Conservation (phyloP, 176 grass and related monocot species). For the Triticum turgidum region DNA sequence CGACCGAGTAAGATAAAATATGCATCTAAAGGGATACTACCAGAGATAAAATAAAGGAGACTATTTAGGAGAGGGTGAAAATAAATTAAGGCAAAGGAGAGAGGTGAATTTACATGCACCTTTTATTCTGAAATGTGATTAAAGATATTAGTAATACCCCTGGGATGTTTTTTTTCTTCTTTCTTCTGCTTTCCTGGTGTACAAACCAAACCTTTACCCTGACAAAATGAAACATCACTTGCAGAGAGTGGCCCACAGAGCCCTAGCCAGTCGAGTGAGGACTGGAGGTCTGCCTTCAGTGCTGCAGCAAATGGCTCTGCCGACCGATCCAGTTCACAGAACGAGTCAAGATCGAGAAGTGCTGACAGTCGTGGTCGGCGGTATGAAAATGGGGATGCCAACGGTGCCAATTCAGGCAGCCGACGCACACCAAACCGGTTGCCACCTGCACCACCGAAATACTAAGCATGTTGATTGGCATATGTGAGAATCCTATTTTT, state of each 20-base stretch:
- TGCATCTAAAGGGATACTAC: background rate
- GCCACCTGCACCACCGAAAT: constrained; percentile 74
- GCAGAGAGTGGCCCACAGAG: constrained; percentile 66
- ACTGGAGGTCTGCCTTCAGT: constrained; percentile 92
- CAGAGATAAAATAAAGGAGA: background rate
- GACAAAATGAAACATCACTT: constrained; percentile 30
- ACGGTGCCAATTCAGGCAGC: constrained; percentile 53
- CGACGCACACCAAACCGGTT: constrained; percentile 81
- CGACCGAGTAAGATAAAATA: background rate
- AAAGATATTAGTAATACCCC: background rate
- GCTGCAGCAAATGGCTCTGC: constrained; percentile 62
- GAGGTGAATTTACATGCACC: background rate
- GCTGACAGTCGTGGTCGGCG: constrained; percentile 56
- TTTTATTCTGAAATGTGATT: background rate
- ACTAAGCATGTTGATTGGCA: constrained; percentile 35
- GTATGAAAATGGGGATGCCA: constrained; percentile 73
- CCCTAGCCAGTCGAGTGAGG: constrained; percentile 62
- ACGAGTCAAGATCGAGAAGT: constrained; percentile 79
- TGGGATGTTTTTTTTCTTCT: background rate
- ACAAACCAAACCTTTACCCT: constrained; percentile 14
- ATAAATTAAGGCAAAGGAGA: background rate
- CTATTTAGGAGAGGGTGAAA: background rate
- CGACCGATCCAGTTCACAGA: constrained; percentile 44
- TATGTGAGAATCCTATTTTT: constrained; percentile 27
- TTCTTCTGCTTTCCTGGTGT: constrained; percentile 9